Percentiles rank a stretch among this genome's conserved stretches.
Evolutionary conservation across 1,139 yeast genomes (phyloP).

Genomic region (Candida albicans): DNA sequence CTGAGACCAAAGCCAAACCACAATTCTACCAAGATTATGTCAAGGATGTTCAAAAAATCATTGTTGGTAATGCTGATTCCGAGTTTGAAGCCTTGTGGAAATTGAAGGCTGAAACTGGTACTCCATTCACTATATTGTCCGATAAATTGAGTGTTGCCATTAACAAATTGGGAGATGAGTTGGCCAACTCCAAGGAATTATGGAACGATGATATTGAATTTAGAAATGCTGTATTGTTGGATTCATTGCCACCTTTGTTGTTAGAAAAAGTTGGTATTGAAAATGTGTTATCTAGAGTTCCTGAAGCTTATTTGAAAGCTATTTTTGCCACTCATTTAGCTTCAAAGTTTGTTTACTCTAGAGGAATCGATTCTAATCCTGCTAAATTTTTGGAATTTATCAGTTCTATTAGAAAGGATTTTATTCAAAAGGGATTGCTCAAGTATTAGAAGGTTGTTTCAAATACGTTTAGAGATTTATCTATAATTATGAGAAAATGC

Average conservation of each 20-base stretch:
- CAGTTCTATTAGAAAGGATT: conserved; percentile 45
- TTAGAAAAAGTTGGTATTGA: conserved; percentile 76
- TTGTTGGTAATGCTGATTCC: conserved; percentile 73
- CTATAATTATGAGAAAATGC: not conserved
- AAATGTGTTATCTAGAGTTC: conserved; percentile 71
- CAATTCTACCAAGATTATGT: conserved; percentile 81
- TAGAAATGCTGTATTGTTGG: conserved; percentile 73
- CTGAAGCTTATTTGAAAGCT: conserved; percentile 84
- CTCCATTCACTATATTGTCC: conserved; percentile 74
- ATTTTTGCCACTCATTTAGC: conserved; percentile 90
- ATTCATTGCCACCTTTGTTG: conserved; percentile 77
- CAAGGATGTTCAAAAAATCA: conserved; percentile 71
- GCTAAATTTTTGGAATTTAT: conserved; percentile 80
- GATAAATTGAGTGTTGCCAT: conserved; percentile 85
- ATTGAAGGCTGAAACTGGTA: conserved; percentile 65
- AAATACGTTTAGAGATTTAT: not conserved
- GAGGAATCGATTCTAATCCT: conserved; percentile 81
- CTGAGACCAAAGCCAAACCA: conserved; percentile 56
- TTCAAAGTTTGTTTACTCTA: conserved; percentile 82
- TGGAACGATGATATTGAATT: conserved; percentile 81
- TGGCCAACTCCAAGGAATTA: conserved; percentile 75
- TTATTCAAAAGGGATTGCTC: conserved; percentile 30
- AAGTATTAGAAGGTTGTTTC: conserved; percentile 10
- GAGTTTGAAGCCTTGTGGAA: conserved; percentile 91
- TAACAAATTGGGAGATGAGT: conserved; percentile 86